Evolutionary conservation across 2,329 filamentous ascomycete genomes (phyloP).

Genomic region (Dendryphion nanum): DNA sequence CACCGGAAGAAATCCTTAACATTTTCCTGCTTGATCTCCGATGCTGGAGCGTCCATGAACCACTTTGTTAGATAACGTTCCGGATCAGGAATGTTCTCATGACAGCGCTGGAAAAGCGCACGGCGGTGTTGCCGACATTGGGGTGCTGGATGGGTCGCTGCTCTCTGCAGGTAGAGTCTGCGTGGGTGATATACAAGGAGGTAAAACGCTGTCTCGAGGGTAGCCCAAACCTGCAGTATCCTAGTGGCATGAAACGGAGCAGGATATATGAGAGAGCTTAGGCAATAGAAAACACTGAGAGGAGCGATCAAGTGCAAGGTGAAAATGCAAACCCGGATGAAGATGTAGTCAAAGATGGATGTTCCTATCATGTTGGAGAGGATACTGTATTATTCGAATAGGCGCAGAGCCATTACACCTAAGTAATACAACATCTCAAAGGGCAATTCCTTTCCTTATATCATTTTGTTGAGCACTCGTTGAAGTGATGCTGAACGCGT

Average conservation of each 20-base stretch:
- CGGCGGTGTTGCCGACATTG: conserved; percentile 47
- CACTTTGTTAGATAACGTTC: conserved; percentile 59
- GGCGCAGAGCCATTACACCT: no score
- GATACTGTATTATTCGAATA: no score
- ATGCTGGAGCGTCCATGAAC: conserved; percentile 57
- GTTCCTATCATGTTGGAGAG: conserved; percentile 41
- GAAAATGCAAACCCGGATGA: conserved; percentile 51
- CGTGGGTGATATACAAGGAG: conserved; percentile 50
- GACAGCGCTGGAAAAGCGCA: conserved; percentile 54
- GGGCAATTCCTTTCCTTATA: no score
- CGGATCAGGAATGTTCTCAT: conserved; percentile 50
- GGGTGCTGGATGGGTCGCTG: conserved; percentile 47
- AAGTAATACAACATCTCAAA: no score
- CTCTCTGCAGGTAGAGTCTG: conserved; percentile 47
- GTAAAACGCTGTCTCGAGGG: conserved; percentile 53
- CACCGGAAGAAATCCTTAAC: conserved; percentile 62
- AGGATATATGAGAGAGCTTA: conserved; percentile 36
- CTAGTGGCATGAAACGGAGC: conserved; percentile 22
- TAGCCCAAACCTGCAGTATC: conserved; percentile 45
- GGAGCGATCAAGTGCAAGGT: conserved; percentile 51
- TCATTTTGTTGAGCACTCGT: no score
- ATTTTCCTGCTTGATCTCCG: conserved; percentile 61
- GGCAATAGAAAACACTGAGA: conserved; percentile 48
- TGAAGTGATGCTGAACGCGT: no score
- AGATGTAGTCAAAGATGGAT: conserved; percentile 39